phyloP scores from a whole-genome alignment of 2,329 filamentous ascomycete genomes.

The Neopestalotiopsis rosae region DNA sequence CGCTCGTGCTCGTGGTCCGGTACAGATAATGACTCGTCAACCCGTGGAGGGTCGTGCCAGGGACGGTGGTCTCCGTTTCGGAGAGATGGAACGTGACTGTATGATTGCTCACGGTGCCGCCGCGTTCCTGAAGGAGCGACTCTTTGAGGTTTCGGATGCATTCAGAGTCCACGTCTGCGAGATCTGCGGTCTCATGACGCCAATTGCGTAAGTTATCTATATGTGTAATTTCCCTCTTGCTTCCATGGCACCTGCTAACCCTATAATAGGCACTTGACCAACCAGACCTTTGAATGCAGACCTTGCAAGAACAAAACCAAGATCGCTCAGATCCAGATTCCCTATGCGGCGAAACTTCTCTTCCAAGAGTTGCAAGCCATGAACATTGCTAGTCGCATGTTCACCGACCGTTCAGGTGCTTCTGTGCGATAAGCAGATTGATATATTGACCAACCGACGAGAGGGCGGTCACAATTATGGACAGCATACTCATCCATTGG shows the following conservation, averaged over 20 bases:
- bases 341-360: slow-evolving; percentile 95
- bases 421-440: slow-evolving; percentile 61
- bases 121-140: slow-evolving; percentile 93
- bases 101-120: slow-evolving; percentile 99
- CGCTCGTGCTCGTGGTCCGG: slow-evolving; percentile 93
- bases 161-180: slow-evolving; percentile 99
- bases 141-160: slow-evolving; percentile 97
- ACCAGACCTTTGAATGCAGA: slow-evolving; percentile 94
- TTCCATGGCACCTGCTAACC: slow-evolving; percentile 38
- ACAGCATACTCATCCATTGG: background rate
- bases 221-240: slow-evolving; percentile 12
- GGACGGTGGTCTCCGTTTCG: slow-evolving; percentile 97
- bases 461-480: background rate
- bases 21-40: slow-evolving; percentile 96
- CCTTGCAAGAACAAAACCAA: slow-evolving; percentile 99
- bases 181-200: slow-evolving; percentile 98
- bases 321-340: slow-evolving; percentile 97
- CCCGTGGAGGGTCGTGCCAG: slow-evolving; percentile 97
- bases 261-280: slow-evolving; percentile 78
- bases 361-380: slow-evolving; percentile 98
- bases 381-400: slow-evolving; percentile 98
- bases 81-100: slow-evolving; percentile 99
- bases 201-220: slow-evolving; percentile 82
- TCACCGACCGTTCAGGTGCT: slow-evolving; percentile 82
- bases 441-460: background rate